A percentile compares a stretch with the other conserved stretches of the same genome.
Evolutionary conservation across 2,329 filamentous ascomycete species (phyloP).

Genomic region (Sclerotinia spermophila): DNA sequence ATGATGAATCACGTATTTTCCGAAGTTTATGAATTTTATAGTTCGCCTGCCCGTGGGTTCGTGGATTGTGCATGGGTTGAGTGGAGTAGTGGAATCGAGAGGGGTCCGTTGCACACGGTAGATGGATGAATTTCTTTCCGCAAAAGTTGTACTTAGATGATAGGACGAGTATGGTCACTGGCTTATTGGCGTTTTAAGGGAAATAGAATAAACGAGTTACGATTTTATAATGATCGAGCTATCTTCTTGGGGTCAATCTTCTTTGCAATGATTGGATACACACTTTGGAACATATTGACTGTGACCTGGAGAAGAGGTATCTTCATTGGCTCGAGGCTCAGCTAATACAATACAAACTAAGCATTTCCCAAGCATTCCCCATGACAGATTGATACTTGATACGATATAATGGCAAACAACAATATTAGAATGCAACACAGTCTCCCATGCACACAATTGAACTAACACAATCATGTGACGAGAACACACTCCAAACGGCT

Average conservation of each 20-base stretch:
- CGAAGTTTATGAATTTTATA: neutral
- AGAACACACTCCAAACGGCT: neutral
- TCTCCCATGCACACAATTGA: neutral
- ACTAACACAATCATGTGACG: slow-evolving; percentile 4
- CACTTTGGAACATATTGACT: neutral
- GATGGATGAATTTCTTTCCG: slow-evolving; percentile 11
- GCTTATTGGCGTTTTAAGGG: slow-evolving; percentile 12
- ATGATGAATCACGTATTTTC: neutral
- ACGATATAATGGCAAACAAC: neutral
- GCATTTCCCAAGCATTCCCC: neutral
- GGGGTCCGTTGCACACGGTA: slow-evolving; percentile 4
- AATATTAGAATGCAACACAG: neutral
- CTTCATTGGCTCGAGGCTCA: neutral
- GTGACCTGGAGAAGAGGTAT: neutral
- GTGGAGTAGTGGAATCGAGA: neutral
- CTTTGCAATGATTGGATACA: neutral
- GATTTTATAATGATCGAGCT: slow-evolving; percentile 11
- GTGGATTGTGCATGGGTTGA: slow-evolving; percentile 3
- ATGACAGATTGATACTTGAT: neutral
- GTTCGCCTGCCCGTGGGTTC: neutral
- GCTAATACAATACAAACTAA: neutral
- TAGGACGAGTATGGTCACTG: neutral
- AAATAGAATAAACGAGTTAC: slow-evolving; percentile 17
- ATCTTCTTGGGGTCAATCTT: neutral
- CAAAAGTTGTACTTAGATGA: slow-evolving; percentile 17